These are phyloP conservation scores for Periconia sp. DNA, from an alignment of 2,329 filamentous ascomycete genomes.

Conservation along the genomic window DNA sequence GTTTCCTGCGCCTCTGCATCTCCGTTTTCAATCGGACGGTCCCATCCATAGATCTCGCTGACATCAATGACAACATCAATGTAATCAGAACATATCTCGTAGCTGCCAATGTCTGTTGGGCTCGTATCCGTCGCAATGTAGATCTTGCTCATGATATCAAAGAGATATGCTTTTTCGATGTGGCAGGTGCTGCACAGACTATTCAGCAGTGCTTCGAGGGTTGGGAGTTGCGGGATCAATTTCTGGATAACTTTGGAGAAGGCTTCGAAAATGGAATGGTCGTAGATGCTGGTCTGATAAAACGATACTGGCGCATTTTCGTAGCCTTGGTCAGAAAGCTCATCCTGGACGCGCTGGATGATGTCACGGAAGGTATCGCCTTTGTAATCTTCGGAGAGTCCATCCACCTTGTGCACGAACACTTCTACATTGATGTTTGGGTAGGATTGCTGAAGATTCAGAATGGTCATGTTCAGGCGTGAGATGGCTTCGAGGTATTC, in stretches of 20 bases:
- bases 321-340: conserved; percentile 88
- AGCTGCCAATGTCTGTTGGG: conserved; percentile 91
- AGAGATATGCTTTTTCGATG: conserved; percentile 97
- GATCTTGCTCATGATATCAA: conserved; percentile 96
- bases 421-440: conserved; percentile 96
- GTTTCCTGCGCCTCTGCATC: conserved; percentile 31
- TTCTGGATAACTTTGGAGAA: conserved; percentile 99
- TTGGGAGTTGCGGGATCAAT: conserved; percentile 88
- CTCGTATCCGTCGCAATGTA: conserved; percentile 96
- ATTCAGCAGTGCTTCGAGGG: conserved; percentile 90
- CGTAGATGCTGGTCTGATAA: conserved; percentile 96
- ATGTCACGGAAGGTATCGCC: conserved; percentile 96
- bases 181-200: conserved; percentile 90
- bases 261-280: conserved; percentile 97
- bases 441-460: conserved; percentile 84
- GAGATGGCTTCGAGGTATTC: conserved; percentile 92
- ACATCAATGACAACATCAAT: conserved; percentile 98
- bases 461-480: conserved; percentile 83
- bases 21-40: conserved; percentile 45
- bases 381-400: conserved; percentile 95
- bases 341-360: conserved; percentile 92
- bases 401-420: conserved; percentile 98
- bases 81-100: conserved; percentile 98
- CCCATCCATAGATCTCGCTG: conserved; percentile 89
- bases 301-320: conserved; percentile 94